These are phyloP conservation scores for Mycosphaerella sp. DNA, from an alignment of 2,329 filamentous ascomycete genomes.

Conservation along the genomic window DNA sequence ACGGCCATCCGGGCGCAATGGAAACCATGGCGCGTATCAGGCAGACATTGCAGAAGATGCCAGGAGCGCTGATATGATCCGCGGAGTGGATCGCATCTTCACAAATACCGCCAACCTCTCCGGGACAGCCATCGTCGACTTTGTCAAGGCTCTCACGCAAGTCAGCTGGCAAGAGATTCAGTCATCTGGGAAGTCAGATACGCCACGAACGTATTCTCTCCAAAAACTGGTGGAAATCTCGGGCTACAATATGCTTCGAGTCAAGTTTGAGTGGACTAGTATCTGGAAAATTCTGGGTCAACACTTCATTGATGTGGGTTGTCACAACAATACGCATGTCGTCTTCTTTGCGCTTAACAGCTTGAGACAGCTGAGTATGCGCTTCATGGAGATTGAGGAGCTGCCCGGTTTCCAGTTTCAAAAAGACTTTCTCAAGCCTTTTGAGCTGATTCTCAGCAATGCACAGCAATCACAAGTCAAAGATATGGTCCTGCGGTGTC, in stretches of 20 bases:
- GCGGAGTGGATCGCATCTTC: conserved; percentile 91
- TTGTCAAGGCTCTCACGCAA: conserved; percentile 84
- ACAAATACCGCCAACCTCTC: conserved; percentile 91
- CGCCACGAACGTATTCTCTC: conserved; percentile 89
- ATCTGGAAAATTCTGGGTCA: conserved; percentile 98
- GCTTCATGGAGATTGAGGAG: conserved; percentile 98
- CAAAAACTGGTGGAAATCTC: conserved; percentile 99
- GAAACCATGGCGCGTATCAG: conserved; percentile 46
- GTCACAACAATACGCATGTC: conserved; percentile 90
- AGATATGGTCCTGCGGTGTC: conserved; percentile 89
- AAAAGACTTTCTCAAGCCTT: conserved; percentile 97
- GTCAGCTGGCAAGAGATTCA: conserved; percentile 99
- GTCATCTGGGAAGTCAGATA: conserved; percentile 91
- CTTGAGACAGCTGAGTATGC: conserved; percentile 90
- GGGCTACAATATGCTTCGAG: conserved; percentile 99
- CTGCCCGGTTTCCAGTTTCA: conserved; percentile 99
- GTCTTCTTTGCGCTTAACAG: conserved; percentile 98
- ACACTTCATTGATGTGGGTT: conserved; percentile 97
- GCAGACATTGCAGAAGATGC: conserved; percentile 86
- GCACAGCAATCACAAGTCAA: conserved; percentile 88
- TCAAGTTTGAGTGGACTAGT: conserved; percentile 95
- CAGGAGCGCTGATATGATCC: conserved; percentile 85
- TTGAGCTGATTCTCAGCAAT: conserved; percentile 95
- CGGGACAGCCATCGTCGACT: conserved; percentile 91
- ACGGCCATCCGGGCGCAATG: conserved; percentile 44